Evolutionary conservation across 768 basidiomycete genomes (phyloP).

Genomic region (Trametes gibbosa): DNA sequence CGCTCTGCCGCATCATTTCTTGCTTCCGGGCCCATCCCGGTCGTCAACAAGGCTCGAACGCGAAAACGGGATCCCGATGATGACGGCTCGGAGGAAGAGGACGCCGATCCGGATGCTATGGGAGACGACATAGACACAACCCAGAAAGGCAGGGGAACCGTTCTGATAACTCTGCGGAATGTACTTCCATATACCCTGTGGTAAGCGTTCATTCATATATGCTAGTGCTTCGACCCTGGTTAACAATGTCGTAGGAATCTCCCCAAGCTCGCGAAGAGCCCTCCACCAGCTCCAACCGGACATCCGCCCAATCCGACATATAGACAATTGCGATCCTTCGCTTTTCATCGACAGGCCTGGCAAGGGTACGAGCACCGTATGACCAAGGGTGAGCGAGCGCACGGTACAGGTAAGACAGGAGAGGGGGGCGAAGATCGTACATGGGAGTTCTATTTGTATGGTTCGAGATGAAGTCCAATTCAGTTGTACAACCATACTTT

Average conservation of each 20-base stretch:
- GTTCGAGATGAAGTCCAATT: too few relatives aligned
- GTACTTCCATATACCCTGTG: slow-evolving; percentile 85
- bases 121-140: slow-evolving; percentile 19
- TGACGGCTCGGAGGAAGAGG: slow-evolving; percentile 47
- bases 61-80: slow-evolving; percentile 38
- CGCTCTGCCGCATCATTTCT: slow-evolving; percentile 67
- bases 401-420: slow-evolving; percentile 63
- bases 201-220: slow-evolving; percentile 34
- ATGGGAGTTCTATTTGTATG: slow-evolving; percentile 75
- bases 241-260: slow-evolving; percentile 54
- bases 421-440: slow-evolving; percentile 79
- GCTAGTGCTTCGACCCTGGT: slow-evolving; percentile 21
- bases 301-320: slow-evolving; percentile 64
- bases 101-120: slow-evolving; percentile 30
- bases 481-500: too few relatives aligned
- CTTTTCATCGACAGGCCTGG: slow-evolving; percentile 68
- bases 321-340: slow-evolving; percentile 73
- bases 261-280: slow-evolving; percentile 71
- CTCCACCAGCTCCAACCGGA: slow-evolving; percentile 44
- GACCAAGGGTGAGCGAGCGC: slow-evolving; percentile 82
- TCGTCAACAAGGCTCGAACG: slow-evolving; percentile 38
- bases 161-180: slow-evolving; percentile 86
- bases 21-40: slow-evolving; percentile 52
- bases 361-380: slow-evolving; percentile 91
- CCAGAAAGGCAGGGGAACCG: slow-evolving; percentile 53